Conservation (phyloP, 805 yeast species). For the Starmerella powellii region DNA sequence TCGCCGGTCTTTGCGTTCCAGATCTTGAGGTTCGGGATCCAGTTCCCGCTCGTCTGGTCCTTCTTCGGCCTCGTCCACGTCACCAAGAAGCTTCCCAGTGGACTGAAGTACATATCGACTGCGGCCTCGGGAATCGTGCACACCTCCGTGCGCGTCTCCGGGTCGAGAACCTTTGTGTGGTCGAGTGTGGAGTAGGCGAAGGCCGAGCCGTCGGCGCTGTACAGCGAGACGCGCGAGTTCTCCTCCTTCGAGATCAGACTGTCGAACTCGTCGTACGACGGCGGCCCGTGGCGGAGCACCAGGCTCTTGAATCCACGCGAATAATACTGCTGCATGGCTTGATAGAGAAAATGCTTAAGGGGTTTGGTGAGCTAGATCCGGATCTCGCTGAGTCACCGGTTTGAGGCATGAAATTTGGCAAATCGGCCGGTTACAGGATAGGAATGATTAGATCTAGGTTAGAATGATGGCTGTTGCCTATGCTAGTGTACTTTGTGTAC, state of each 20-base stretch:
- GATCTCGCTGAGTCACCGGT: too few relatives aligned
- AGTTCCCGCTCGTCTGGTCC: constrained; percentile 58
- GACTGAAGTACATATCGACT: constrained; percentile 79
- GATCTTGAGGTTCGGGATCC: constrained; percentile 67
- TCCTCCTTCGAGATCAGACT: constrained; percentile 26
- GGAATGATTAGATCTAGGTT: too few relatives aligned
- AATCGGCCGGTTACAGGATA: too few relatives aligned
- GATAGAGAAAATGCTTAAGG: not conserved
- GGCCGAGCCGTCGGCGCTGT: constrained; percentile 54
- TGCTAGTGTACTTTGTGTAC: too few relatives aligned
- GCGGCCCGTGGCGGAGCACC: constrained; percentile 23
- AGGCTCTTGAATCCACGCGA: constrained; percentile 24
- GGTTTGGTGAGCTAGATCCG: not conserved
- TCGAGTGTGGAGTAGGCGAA: constrained; percentile 65
- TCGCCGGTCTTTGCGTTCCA: constrained; percentile 45
- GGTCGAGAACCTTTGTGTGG: constrained; percentile 43
- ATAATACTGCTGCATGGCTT: constrained; percentile 24
- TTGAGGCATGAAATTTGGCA: too few relatives aligned
- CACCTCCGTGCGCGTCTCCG: constrained; percentile 40
- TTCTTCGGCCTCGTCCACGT: constrained; percentile 84
- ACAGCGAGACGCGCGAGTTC: constrained; percentile 52
- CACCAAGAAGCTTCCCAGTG: constrained; percentile 66
- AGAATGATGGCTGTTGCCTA: too few relatives aligned
- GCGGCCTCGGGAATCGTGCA: constrained; percentile 47
- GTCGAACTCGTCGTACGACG: constrained; percentile 26